Conservation (phyloP, 148 eudicot species). For the Vaccinium vitisidaea region DNA sequence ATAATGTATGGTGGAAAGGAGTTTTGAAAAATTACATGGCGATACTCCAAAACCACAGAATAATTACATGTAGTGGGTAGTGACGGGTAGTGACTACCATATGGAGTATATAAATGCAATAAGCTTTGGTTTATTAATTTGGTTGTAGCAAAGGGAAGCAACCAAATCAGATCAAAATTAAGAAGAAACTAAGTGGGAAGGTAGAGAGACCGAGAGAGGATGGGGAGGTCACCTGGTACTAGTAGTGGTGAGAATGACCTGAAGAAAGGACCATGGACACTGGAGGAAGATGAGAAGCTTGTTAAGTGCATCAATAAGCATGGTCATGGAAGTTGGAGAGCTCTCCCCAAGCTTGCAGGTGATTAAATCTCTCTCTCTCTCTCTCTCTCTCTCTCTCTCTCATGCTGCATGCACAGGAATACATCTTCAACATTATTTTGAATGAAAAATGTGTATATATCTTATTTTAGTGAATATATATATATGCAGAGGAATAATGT, state of each 20-base stretch:
- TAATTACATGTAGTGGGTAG: neutral
- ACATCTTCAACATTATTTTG: neutral
- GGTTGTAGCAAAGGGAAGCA: conserved; percentile 62
- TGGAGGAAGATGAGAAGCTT: conserved; percentile 78
- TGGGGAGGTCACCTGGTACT: conserved; percentile 82
- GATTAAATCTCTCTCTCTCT: neutral
- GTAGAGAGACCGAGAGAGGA: conserved; percentile 6
- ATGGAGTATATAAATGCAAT: neutral
- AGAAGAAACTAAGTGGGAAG: neutral
- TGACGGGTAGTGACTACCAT: no score
- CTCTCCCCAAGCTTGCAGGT: conserved; percentile 87
- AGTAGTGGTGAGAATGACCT: conserved; percentile 68
- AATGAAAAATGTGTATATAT: no score
- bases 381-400: conserved; percentile 11
- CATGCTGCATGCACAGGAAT: neutral
- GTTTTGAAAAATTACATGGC: no score
- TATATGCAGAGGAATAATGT: no score
- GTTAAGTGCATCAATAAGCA: conserved; percentile 55
- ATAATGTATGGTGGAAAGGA: no score
- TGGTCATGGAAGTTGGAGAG: conserved; percentile 97
- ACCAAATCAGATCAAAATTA: conserved; percentile 30
- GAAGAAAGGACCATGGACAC: conserved; percentile 93
- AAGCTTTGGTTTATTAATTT: conserved; percentile 1
- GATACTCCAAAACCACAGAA: no score
- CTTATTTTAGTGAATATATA: no score